phyloP scores from a whole-genome alignment of 768 basidiomycete species.

The Tulasnella sp. region DNA sequence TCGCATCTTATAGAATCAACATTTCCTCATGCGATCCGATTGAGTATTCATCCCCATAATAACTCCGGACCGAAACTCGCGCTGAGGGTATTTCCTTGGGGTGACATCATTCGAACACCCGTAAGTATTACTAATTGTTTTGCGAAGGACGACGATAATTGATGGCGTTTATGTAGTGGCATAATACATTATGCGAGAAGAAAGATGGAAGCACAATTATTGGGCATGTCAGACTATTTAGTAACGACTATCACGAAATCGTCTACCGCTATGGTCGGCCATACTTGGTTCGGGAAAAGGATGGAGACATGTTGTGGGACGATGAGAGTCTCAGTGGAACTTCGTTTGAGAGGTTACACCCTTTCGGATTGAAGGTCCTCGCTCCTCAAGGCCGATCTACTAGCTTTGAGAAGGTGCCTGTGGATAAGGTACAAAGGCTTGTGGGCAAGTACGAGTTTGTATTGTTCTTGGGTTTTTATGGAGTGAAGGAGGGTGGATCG shows the following conservation, averaged over 20 bases:
- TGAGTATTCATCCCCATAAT: constrained; percentile 1
- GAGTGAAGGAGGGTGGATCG: background rate
- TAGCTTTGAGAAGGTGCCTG: background rate
- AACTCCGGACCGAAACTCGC: background rate
- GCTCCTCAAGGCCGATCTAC: background rate
- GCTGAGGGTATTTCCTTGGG: background rate
- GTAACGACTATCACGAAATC: background rate
- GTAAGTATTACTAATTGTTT: background rate
- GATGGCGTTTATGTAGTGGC: background rate
- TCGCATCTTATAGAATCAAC: background rate
- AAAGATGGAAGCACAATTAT: background rate
- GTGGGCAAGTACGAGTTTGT: background rate
- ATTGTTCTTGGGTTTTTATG: background rate
- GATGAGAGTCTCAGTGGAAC: background rate
- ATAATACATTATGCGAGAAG: background rate
- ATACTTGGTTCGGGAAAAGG: background rate
- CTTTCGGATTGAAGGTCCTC: background rate
- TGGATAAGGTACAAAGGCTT: background rate
- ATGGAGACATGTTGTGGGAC: background rate
- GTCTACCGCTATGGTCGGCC: background rate
- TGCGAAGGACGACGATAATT: background rate
- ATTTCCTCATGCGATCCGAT: background rate
- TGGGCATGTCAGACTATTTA: background rate
- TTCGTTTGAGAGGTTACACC: background rate
- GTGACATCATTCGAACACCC: background rate